These are phyloP conservation scores for Allomyces javanicus DNA, from an alignment of 192 early-diverging fungal species.

Conservation along the genomic window DNA sequence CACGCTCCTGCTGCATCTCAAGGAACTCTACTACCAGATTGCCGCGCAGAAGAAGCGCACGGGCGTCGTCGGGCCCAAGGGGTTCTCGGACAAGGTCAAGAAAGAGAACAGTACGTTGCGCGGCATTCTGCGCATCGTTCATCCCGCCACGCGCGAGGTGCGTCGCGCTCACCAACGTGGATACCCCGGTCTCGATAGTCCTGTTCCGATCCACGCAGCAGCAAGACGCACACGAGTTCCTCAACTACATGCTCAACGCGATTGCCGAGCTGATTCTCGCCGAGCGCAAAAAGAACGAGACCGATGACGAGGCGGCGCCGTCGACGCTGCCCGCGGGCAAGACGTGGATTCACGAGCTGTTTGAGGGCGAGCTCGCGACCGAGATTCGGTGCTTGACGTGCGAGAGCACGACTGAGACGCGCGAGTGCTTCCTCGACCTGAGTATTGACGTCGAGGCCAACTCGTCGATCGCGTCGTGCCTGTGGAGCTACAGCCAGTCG, in stretches of 20 bases:
- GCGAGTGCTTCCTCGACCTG: slow-evolving; percentile 82
- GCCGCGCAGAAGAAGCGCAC: slow-evolving; percentile 61
- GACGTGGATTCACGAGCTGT: slow-evolving; percentile 89
- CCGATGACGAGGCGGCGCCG: background rate
- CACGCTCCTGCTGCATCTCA: slow-evolving; percentile 62
- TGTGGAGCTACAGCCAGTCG: slow-evolving; percentile 87
- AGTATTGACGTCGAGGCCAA: slow-evolving; percentile 93
- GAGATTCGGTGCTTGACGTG: slow-evolving; percentile 94
- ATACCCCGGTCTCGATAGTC: background rate
- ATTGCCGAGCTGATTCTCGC: slow-evolving; percentile 55
- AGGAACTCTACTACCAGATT: slow-evolving; percentile 71
- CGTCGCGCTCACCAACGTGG: too few species aligned
- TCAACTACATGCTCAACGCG: slow-evolving; percentile 83
- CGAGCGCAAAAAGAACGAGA: slow-evolving; percentile 8
- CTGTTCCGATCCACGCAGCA: slow-evolving; percentile 82
- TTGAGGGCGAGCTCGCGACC: slow-evolving; percentile 87
- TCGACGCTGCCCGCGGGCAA: slow-evolving; percentile 1
- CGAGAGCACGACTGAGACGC: slow-evolving; percentile 31
- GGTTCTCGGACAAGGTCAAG: slow-evolving; percentile 75
- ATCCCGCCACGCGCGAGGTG: too few species aligned
- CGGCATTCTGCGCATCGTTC: background rate
- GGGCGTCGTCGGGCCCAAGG: slow-evolving; percentile 60
- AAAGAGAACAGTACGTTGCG: slow-evolving; percentile 61
- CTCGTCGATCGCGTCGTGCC: slow-evolving; percentile 78
- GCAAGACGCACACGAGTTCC: slow-evolving; percentile 96